Evolutionary conservation across 129 eudicot species (phyloP), one percentile per base, ranked within the genome.

Genomic region (Flaveria bidentis): DNA sequence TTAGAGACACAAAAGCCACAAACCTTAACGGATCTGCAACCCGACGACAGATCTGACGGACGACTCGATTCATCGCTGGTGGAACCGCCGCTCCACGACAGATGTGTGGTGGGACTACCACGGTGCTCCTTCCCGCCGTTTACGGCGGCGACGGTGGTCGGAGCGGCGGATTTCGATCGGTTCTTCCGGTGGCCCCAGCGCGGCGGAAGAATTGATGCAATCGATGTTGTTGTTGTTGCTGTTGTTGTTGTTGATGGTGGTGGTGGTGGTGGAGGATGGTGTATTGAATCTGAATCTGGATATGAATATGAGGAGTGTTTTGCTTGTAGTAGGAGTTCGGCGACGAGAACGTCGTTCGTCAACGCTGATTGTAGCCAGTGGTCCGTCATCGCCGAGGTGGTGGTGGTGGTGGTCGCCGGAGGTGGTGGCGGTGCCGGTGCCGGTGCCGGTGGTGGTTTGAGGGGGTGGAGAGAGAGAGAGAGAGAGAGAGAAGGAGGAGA

Each of bases 71-170:
- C 89, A 22, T 81, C 94, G 69, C 87, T 83, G 58, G 76, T 60
- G 15, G 90, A 79, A 62, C 71, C 82, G 30, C 85, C 83, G 79
- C 85, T 85, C 88, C 88, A 87, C 0, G 96, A 87, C 5, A 89
- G 91, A 52, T 89, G 96, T 3, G 96, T 89, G 39, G 89, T 89
- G 2, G 96, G 96, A 67, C 96, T 89, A 33, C 79, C 80, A 68
- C 74, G 88, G 20, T 45, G 83, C 55, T 53, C 82, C 46, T 77
- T 80, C 25, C 44, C 56, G 61, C 8, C 72, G 44, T 26, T 25
- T 3, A 42, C 20, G 30, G 28, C 20, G 20, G 28, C 33, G 57
- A 47, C 4, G 71, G 81, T 47, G 28, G 61, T 41, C 16, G 85
- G 10, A 30, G 81, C 11, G 13, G 72, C 4, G 12, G 86, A 51